A percentile compares a stretch with the other conserved stretches of the same genome.
phyloP scores from a whole-genome alignment of 1,284 basidiomycete genomes.

The Trametes hirsuta region DNA sequence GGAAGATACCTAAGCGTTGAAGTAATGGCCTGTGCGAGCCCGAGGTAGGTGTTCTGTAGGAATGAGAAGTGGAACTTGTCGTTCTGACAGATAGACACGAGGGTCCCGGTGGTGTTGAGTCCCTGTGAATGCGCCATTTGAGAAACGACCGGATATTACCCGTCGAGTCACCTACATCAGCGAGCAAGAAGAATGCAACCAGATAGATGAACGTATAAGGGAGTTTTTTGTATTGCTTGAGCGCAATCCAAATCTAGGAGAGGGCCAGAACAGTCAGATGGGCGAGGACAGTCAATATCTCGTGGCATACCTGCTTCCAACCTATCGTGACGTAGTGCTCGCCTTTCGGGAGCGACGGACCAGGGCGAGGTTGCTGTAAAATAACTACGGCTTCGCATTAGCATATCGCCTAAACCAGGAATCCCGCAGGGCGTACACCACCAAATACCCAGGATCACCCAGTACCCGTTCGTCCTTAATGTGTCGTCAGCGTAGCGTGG shows the following conservation, averaged over 20 bases:
- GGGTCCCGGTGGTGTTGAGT: constrained; percentile 77
- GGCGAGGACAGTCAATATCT: neutral
- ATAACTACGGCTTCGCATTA: constrained; percentile 51
- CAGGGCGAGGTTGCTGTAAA: constrained; percentile 75
- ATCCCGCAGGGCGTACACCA: constrained; percentile 61
- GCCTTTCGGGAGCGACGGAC: constrained; percentile 73
- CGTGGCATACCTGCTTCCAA: constrained; percentile 62
- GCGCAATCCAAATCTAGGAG: constrained; percentile 62
- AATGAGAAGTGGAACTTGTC: constrained; percentile 76
- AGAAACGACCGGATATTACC: neutral
- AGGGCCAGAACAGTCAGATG: neutral
- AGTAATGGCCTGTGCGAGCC: constrained; percentile 71
- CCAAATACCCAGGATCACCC: constrained; percentile 76
- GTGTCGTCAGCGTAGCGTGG: constrained; percentile 3
- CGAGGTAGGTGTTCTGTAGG: constrained; percentile 78
- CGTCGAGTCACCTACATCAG: constrained; percentile 54
- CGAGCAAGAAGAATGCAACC: constrained; percentile 75
- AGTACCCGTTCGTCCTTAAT: constrained; percentile 69
- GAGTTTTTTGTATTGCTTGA: constrained; percentile 70
- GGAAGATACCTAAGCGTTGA: constrained; percentile 51
- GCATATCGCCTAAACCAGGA: neutral
- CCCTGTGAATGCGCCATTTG: constrained; percentile 47
- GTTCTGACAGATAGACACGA: constrained; percentile 79
- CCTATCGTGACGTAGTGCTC: constrained; percentile 75
- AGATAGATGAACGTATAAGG: constrained; percentile 81